Base-by-base conservation (phyloP, 768 basidiomycete species). In the Boletus huronensis region DNA sequence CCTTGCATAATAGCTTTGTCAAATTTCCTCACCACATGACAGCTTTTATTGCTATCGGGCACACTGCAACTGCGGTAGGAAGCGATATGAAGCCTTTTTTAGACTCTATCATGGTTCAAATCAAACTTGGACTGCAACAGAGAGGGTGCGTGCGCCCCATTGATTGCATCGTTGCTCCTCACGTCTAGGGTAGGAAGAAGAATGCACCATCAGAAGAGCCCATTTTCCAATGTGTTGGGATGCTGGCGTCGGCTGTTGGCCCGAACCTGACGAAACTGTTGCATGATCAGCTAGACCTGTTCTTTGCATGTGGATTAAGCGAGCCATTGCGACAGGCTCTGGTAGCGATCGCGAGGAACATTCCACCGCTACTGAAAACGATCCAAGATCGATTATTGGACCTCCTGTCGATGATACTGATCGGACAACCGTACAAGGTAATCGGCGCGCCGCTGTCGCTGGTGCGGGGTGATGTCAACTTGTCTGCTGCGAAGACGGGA, bases 1-100 rank as follows among this genome's bases (percentile, higher is more conserved):
- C 19, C 43, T 62, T 64, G 58, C 58, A 60, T 55, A 51, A 49
- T 14, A 10, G 45, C 43, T 11, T 36, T 29, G 13, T 50, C 39
- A 17, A 8, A 23, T 21, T 48, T 50, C 10, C 49, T 58, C 32
- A 60, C 14, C 17, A 17, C 25, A 43, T 38, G 14, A 6, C 57
- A 93, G 95, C 95, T 3, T 98, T 98, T 69, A 87, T 94, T 61
- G 95, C 97, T 2, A 94, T 99, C 58, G 97, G 97, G 0, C 93
- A 97, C 64, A 90, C 96, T 47, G 93, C 97, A 2, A 83, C 84
- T 40, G 88, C 91, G 46, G 91, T 98, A 21, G 87, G 87, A 43
- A 90, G 93, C 58, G 93, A 96, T 57, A 97, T 98, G 90, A 93
- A 95, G 65, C 87, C 87, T 0, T 99, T 97, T 70, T 80, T 98